Base-by-base conservation (phyloP, 805 yeast genomes). In the Pichia deserticola region DNA sequence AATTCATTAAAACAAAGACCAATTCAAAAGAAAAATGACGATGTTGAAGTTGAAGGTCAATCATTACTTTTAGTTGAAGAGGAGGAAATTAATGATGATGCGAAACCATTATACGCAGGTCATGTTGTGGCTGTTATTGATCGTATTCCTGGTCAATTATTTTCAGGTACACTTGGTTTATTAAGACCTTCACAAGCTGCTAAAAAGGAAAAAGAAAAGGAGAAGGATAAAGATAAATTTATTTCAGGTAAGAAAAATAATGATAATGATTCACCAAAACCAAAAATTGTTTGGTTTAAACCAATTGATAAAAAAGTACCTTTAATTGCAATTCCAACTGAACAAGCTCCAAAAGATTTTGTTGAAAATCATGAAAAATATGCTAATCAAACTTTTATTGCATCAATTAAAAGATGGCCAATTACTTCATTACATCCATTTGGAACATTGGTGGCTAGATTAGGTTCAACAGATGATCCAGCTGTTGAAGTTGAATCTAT, bases 271-370 rank as follows among this genome's bases (percentile, higher is more conserved):
- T 53, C 54, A 12, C 60, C 57, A 44, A 78, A 79, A 40, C 99
- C 99, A 35, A 93, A 93, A 64, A 93, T 93, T 72, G 97, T 93
- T 35, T 93, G 99, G 99, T 93, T 93, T 67, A 93, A 93, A 65
- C 99, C 99, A 37, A 90, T 97, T 1, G 99, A 93, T 65, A 93
- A 93, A 69, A 88, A 95, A 55, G 99, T 93, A 25, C 99, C 99
- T 5, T 75, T 93, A 55, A 90, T 93, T 72, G 99, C 99, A 13
- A 93, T 93, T 55, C 99, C 99, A 38, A 93, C 97, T 1, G 99
- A 93, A 61, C 96, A 93, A 66, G 99, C 97, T 0, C 99, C 99
- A 35, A 79, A 77, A 51, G 98, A 92, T 66, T 92, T 93, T 68
- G 90, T 93, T 40, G 96, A 89, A 58, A 89, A 89, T 58, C 95